Evolutionary conservation across 139 green algal genomes (phyloP), one percentile per base, ranked within the genome.

Genomic region (Micractinium conductrix): DNA sequence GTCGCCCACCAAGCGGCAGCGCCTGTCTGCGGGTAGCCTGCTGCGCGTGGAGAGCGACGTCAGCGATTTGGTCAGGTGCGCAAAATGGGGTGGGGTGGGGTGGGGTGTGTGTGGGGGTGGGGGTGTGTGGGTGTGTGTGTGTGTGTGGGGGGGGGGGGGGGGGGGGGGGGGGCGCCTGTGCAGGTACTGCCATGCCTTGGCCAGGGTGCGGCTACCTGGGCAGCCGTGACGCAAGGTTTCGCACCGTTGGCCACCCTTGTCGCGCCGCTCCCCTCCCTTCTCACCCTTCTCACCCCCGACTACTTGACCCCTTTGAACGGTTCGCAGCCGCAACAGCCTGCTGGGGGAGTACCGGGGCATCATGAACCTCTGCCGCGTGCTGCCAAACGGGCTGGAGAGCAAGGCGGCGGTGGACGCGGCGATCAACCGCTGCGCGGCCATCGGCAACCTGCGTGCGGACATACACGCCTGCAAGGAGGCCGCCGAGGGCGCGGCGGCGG

Each of bases 311-410:
- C 70, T n/a, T n/a, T n/a, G n/a, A n/a, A n/a, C n/a, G n/a, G n/a
- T 81, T 19, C 26, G 55, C 75, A 84, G 48, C 12, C 82, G 82
- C 72, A 78, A 65, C 58, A 42, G 72, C 0, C 69, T 84, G 8
- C 78, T 88, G n/a, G 95, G 94, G 0, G 95, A 98, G 90, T 97
- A 96, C 90, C 87, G 95, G 4, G 89, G 87, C 65, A 92, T 95
- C 69, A 94, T 94, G 86, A 92, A 93, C 70, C 78, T 90, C 12
- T 90, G 83, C 69, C 85, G 95, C 30, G 88, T 97, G 80, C 85
- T 98, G 74, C 94, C 93, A 1, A 83, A 91, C 7, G 95, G 95
- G 30, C 79, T 90, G 33, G 91, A 94, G 8, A 89, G 90, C 63
- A 98, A 98, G 89, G 81, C 84, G 16, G 91, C 88, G 0, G 95